Base-by-base conservation (phyloP, 768 basidiomycete genomes). In the Rhizopogon sp. region DNA sequence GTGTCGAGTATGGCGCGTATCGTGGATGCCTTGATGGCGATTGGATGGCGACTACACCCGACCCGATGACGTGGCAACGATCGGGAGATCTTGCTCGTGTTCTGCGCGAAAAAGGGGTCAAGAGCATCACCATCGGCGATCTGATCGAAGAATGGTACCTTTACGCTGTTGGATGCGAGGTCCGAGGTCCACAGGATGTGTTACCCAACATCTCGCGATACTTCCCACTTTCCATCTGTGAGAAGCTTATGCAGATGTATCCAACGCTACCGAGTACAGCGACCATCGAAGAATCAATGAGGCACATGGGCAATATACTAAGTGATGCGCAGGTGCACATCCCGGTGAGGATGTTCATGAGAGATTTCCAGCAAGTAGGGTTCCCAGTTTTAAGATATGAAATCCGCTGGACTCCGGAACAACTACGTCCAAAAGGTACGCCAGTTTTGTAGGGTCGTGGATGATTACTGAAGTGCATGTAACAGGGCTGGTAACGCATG, bases 91-190 rank as follows among this genome's bases (percentile, higher is more conserved):
- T 92, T 51, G 84, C 84, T 0, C 68, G 67, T 9, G 77, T 73
- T 1, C 74, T 90, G 11, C 67, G 64, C 43, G 78, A 73, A 17
- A 82, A 80, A 17, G 87, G 88, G 2, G 74, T 89, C 43, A 76
- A 72, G 40, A 81, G 78, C 62, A 72, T 90, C 55, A 72, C 83
- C 47, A 69, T 85, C n/a, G 88, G 89, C 8, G 84, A 88, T 53
- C 74, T 88, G 49, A 75, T 72, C 14, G 86, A 90, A 60, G 88
- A 90, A 66, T 90, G 88, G 87, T 87, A 82, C 65, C 76, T 89
- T 50, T 90, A 89, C 60, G 79, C 85, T 13, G 82, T 89, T 59
- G 81, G 85, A 4, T 81, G 87, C 64, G 79, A 82, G 0, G 77
- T 88, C 45, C 50, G 64, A 10, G 67, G 72, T 8, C 68, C 74